These are phyloP conservation scores for Petunia axillaris DNA, from an alignment of 257 asterid species.

Conservation along the genomic window DNA sequence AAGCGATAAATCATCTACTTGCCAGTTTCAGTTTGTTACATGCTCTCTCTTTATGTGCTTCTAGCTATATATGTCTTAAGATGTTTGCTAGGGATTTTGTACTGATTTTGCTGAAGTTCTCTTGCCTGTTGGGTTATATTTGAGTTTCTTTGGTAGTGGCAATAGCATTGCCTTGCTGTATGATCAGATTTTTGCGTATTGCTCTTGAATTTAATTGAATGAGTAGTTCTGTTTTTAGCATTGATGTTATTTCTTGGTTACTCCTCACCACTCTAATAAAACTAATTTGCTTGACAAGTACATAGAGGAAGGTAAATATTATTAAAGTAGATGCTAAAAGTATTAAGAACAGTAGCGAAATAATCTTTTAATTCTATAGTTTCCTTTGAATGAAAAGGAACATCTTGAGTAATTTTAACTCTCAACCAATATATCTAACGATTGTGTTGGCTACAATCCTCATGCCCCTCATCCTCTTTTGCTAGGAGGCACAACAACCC, in stretches of 20 bases:
- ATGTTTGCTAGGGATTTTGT: background rate
- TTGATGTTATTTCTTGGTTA: too few relatives aligned
- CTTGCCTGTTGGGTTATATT: background rate
- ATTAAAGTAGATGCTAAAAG: too few relatives aligned
- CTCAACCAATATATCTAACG: background rate
- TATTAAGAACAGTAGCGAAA: too few relatives aligned
- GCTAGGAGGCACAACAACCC: background rate
- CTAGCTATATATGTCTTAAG: background rate
- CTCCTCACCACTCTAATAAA: too few relatives aligned
- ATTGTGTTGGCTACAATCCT: background rate
- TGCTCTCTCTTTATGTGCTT: background rate
- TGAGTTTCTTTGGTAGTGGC: background rate
- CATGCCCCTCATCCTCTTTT: background rate
- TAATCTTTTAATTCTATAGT: too few relatives aligned
- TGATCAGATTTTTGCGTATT: too few relatives aligned
- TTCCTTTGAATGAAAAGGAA: too few relatives aligned
- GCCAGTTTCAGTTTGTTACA: constrained; percentile 19
- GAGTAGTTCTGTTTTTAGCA: too few relatives aligned
- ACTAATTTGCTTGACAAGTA: too few relatives aligned
- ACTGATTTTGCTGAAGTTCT: constrained; percentile 9
- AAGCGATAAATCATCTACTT: constrained; percentile 18
- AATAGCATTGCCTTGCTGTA: background rate
- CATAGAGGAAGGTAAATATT: too few relatives aligned
- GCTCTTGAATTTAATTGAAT: too few relatives aligned
- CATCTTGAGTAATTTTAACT: too few relatives aligned